A percentile compares a stretch with the other conserved stretches of the same genome.
Evolutionary conservation across 2,329 filamentous ascomycete species (phyloP).

Genomic region (Clonostachys chloroleuca): DNA sequence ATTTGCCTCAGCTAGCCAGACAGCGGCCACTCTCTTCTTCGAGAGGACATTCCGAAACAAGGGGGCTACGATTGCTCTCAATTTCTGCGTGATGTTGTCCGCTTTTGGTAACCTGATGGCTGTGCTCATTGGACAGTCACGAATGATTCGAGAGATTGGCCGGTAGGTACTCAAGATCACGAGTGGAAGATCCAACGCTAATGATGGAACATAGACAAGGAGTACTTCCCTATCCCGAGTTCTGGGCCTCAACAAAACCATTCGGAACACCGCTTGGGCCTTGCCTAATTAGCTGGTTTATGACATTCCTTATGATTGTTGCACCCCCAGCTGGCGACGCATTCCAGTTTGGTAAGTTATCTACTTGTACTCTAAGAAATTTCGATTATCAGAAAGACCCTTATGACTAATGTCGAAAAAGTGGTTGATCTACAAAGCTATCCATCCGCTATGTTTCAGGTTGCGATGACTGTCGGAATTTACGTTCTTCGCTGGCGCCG

Average conservation of each 20-base stretch:
- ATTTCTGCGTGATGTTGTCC: constrained; percentile 51
- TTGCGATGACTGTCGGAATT: constrained; percentile 52
- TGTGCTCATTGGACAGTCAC: constrained; percentile 47
- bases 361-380: no score
- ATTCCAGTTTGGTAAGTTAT: constrained; percentile 44
- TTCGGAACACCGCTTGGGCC: constrained; percentile 60
- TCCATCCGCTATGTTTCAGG: constrained; percentile 51
- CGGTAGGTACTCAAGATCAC: constrained; percentile 2
- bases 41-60: constrained; percentile 54
- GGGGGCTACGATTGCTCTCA: constrained; percentile 45
- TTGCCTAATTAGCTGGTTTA: constrained; percentile 50
- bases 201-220: constrained; percentile 35
- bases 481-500: constrained; percentile 53
- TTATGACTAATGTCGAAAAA: no score
- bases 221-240: constrained; percentile 52
- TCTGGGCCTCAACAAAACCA: constrained; percentile 60
- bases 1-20: constrained; percentile 51
- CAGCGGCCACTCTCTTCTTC: constrained; percentile 59
- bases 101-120: constrained; percentile 56
- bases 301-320: constrained; percentile 56
- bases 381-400: no score
- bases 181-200: no score
- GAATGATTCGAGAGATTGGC: constrained; percentile 57
- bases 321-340: constrained; percentile 59
- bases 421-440: constrained; percentile 56